phyloP scores from a whole-genome alignment of 805 yeast genomes.

The Lipomyces anomalus region DNA sequence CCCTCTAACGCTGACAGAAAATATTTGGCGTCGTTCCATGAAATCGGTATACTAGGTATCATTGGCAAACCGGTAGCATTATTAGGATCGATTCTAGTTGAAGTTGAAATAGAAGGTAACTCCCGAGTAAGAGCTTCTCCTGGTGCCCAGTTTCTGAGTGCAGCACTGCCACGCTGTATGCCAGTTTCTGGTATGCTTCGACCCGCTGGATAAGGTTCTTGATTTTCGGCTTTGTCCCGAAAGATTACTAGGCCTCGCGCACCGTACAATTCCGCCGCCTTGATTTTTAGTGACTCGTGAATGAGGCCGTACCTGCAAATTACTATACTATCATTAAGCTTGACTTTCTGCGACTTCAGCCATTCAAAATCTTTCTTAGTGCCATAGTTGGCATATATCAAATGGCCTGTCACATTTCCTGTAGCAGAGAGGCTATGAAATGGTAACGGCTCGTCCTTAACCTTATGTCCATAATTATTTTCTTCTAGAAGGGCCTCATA shows the following conservation, averaged over 20 bases:
- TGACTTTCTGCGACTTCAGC: constrained; percentile 43
- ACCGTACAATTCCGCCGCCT: constrained; percentile 66
- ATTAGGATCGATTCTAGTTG: constrained; percentile 40
- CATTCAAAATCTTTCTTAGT: constrained; percentile 51
- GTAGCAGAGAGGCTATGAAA: constrained; percentile 71
- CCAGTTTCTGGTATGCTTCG: constrained; percentile 71
- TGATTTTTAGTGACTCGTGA: constrained; percentile 69
- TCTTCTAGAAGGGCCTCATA: not conserved
- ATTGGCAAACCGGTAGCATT: constrained; percentile 46
- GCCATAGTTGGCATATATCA: constrained; percentile 67
- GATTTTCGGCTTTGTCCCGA: constrained; percentile 59
- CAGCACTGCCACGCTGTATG: constrained; percentile 72
- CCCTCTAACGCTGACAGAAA: constrained; percentile 38
- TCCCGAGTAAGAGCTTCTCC: constrained; percentile 81
- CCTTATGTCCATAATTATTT: constrained; percentile 40
- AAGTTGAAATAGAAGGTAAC: constrained; percentile 43
- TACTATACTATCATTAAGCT: constrained; percentile 54
- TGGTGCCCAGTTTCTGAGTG: constrained; percentile 53
- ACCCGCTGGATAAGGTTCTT: constrained; percentile 59
- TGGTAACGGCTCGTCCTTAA: constrained; percentile 32
- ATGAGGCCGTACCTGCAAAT: constrained; percentile 60
- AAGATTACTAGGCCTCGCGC: constrained; percentile 62
- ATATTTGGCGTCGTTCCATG: constrained; percentile 60
- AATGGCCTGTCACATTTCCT: constrained; percentile 66
- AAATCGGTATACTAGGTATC: constrained; percentile 71